Evolutionary conservation across 192 early-diverging fungal species (phyloP), one percentile per base, ranked within the genome.

Genomic region (Rhizoclosmatium sp.): DNA sequence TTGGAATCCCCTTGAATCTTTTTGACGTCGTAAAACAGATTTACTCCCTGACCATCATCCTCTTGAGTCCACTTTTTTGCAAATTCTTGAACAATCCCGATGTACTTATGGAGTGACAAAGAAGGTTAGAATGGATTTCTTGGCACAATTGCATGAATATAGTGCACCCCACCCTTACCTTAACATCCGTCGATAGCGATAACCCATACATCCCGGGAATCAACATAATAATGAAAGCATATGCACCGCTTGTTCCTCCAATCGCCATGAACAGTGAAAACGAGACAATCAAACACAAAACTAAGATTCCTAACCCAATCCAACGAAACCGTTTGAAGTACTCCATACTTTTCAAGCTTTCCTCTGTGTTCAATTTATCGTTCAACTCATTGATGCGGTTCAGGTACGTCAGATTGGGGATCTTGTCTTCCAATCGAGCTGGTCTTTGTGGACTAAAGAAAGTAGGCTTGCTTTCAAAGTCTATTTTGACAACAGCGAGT

Each of bases 351-450:
- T 23, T 44, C 2, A 45, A 14, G 2, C 14, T 69, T 49, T 69
- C 46, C 2, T 14, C 16, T 19, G 12, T 16, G 9, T 10, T n/a
- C 19, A 71, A 47, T 45, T 51, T 14, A 2, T 4, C 54, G 70
- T 71, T 71, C 19, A 71, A 40, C 21, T 7, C 47, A 7, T n/a
- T n/a, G 48, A 71, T 71, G 70, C 70, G 70, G 7, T 47, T 59
- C n/a, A 39, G 10, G 39, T 58, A 71, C 2, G 54, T 58, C 2
- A 71, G n/a, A 31, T 71, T 71, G 5, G 70, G 42, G 39, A 71
- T 39, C 51, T 59, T 51, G 47, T 71, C 54, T 23, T 51, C 54
- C n/a, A 71, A 47, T 3, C 70, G 70, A 3, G 19, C 9, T 9
- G 70, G 70, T 23, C 47, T 41, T 71, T 42, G 14, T 16, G 51